Evolutionary conservation across 1,284 basidiomycete species (phyloP), one percentile per base, ranked within the genome.

Genomic region (Leccinum pachyderme): DNA sequence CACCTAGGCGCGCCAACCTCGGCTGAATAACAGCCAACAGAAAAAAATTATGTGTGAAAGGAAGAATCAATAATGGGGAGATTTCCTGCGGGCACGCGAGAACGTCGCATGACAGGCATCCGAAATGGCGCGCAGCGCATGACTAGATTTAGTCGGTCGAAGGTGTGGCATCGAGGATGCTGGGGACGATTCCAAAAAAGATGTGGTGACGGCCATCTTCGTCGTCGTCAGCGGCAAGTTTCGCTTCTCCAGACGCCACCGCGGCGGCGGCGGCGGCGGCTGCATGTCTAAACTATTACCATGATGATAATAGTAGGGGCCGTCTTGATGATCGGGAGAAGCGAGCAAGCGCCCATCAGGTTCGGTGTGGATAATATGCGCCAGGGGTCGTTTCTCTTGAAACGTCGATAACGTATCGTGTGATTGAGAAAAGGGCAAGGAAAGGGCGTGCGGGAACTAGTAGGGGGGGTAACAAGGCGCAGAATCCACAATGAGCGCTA

Each of bases 61-160:
- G 43, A 2, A n/a, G 22, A 5, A 27, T 44, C 22, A 44, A 2
- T 27, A 18, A 9, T 27, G 43, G 25, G 55, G 54, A 15, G 59
- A 53, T 43, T 15, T 58, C 49, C 54, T 51, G 46, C 59, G 43
- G 5, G 47, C 4, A 5, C 59, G 56, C 27, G 52, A 29, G 44
- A 68, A 53, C 47, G 61, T 37, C 41, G 57, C 44, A n/a, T 52
- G 24, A 27, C 43, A 68, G 4, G 67, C 69, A 7, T 65, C 66
- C 37, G 70, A 59, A 3, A 68, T 46, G 22, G 57, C 51, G 22
- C 66, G 67, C 52, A 72, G 64, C 43, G 65, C 52, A 12, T 57
- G 47, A n/a, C 43, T 67, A 8, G 66, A 54, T 31, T 57, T 57
- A 4, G 59, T 32, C n/a, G 56, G 32, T 15, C 37, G 50, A 29